Conservation (phyloP, 805 yeast genomes). For the Tetrapisispora iriomotensis region DNA sequence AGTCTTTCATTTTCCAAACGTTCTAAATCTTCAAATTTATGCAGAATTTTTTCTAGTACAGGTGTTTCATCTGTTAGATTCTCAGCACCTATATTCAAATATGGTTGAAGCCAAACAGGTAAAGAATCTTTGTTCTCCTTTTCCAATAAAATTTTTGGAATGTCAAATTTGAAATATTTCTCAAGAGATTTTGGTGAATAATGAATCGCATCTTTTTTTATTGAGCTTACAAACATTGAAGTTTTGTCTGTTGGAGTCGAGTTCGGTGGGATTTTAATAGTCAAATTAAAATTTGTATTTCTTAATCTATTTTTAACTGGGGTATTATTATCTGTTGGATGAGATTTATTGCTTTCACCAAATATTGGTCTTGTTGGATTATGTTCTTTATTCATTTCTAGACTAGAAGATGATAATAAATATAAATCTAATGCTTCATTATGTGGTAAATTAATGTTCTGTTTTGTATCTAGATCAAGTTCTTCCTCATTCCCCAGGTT, state of each 20-base stretch:
- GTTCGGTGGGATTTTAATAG: slow-evolving; percentile 15
- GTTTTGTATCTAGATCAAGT: neutral
- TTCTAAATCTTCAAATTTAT: slow-evolving; percentile 30
- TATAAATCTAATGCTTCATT: neutral
- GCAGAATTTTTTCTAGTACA: slow-evolving; percentile 21
- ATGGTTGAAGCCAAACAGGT: slow-evolving; percentile 27
- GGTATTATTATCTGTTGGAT: neutral
- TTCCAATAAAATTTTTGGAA: slow-evolving; percentile 15
- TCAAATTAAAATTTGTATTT: slow-evolving; percentile 10
- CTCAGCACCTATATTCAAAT: slow-evolving; percentile 6
- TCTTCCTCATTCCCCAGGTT: neutral
- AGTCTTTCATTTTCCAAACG: slow-evolving; percentile 25
- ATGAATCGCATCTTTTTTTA: slow-evolving; percentile 24
- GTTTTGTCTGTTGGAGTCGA: slow-evolving; percentile 11
- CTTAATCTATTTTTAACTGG: neutral
- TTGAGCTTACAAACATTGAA: slow-evolving; percentile 23
- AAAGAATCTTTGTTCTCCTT: slow-evolving; percentile 10
- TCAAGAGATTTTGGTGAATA: slow-evolving; percentile 27
- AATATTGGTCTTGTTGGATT: no score
- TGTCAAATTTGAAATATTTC: slow-evolving; percentile 22
- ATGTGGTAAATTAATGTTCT: neutral
- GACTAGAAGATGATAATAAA: neutral
- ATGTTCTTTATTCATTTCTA: neutral
- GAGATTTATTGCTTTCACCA: no score
- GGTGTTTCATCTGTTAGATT: slow-evolving; percentile 9